Base-by-base conservation (phyloP, 805 yeast species). In the Teunomyces lycoperdinae region DNA sequence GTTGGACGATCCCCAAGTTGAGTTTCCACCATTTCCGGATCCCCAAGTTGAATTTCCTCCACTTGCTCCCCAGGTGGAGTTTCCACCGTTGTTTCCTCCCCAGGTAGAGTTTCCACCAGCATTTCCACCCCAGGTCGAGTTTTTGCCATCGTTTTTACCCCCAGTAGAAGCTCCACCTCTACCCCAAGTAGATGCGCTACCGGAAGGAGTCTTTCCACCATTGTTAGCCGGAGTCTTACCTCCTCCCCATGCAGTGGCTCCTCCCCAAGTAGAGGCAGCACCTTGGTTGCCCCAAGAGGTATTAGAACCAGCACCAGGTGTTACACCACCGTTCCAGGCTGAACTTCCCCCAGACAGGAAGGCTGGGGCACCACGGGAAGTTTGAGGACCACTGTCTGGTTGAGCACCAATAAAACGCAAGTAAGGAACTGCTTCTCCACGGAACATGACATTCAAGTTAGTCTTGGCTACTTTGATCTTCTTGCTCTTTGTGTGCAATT, bases 401-500 rank as follows among this genome's bases (percentile, higher is more conserved):
- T 54, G 43, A 5, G 76, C 80, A 35, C 84, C 88, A 45, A 89
- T 77, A 57, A 88, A 86, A 53, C 89, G 87, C 57, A 86, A 85
- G 63, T 88, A 89, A 14, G 96, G 85, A 36, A 86, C 75, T 49
- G 89, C 78, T 54, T 77, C 83, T 42, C 89, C 89, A 48, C 81
- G 83, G 43, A 86, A 80, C 47, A 75, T 58, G 58, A 89, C 92
- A 54, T 89, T 79, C 58, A 94, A 76, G 61, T 85, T 88, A 30
- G 80, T 77, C 61, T 91, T 91, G 58, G 83, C 85, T 30, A 94
- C 87, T 49, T 92, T 88, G 51, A 91, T 83, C 50, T 87, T 87
- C 65, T 92, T 94, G 62, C 85, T 84, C 56, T 91, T 91, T 26
- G 97, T 88, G 66, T 94, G 98, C 54, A 94, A 77, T 70, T 94